Evolutionary conservation across 202 grass and related monocot genomes (phyloP), one percentile per base, ranked within the genome.

Genomic region (Elaeis oleifera): DNA sequence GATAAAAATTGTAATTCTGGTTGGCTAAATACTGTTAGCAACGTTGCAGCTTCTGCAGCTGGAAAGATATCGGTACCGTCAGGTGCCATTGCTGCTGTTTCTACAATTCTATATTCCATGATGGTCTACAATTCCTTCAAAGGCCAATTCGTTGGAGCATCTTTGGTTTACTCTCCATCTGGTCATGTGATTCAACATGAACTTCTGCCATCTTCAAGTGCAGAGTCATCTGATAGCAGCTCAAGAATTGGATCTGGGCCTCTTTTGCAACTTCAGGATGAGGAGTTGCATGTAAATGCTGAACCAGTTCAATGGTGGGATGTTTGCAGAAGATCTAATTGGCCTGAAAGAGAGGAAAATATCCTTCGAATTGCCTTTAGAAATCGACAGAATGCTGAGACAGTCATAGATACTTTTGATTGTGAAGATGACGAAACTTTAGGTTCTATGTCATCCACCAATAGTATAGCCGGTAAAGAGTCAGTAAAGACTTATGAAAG

Each of bases 281-380:
- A 99, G 20, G 95, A 99, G 70, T 78, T 89, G 76, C 85, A 79
- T 74, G 78, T 99, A 80, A 86, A 63, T 69, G 78, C 89, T 60
- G 95, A 99, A 56, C 95, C 95, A 61, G 75, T 94, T 84, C 95
- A 99, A 79, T 99, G 95, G 95, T 99, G 95, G 95, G 95, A 99
- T 87, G 95, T 94, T 16, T 94, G 95, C 49, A 84, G 95, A 54
- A 89, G 95, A 67, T 86, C 82, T 71, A 89, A 87, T 65, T 99
- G 95, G 95, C 88, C 89, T 53, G 88, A 94, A 81, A 86, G 89
- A 36, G 83, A 90, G 52, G 85, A 99, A 64, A 76, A 87, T 54
- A 76, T 94, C 65, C 78, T 83, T 67, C 73, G 79, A 24, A 59
- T 94, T 84, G 73, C 64, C 39, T 67, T 82, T 16, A 32, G 64